Evolutionary conservation across 805 yeast genomes (phyloP), one percentile per base, ranked within the genome.

Genomic region (Pichia heedii): DNA sequence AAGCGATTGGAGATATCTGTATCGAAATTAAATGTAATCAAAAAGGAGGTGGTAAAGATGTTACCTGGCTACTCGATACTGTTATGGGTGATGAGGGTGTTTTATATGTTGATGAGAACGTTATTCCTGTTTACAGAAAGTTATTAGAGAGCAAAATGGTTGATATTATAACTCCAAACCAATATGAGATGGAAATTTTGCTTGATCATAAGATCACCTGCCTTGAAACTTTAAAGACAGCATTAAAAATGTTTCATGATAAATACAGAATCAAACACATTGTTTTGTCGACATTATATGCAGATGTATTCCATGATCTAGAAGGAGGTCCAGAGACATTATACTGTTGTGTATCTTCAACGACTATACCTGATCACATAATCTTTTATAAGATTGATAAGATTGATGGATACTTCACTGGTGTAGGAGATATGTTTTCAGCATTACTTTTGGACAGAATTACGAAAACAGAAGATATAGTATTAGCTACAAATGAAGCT

Each of bases 401-500:
- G 30, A 74, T 86, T 35, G 77, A 81, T 43, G 80, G 90, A 5
- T 87, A 90, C 59, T 90, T 89, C 63, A 86, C 96, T 0, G 97
- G 97, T 2, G 95, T 93, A 0, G 97, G 97, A 7, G 97, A 89
- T 55, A 62, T 89, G 35, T 89, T 90, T 54, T 81, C 95, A 0
- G 90, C 95, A 0, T 60, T 89, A 33, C 60, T 88, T 27, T 53
- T 85, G 6, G 94, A 83, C 59, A 73, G 84, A 51, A 65, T 80
- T 24, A 66, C 61, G 51, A 58, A 58, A 34, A 50, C 51, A 4
- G 37, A 43, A 30, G 50, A 47, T 30, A 52, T 67, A 24, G 48
- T 55, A 2, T 42, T 43, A 4, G 65, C 79, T 1, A 77, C 75
- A 3, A 71, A 68, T 51, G 79, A 79, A 52, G 84, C 73, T 3